phyloP scores from a whole-genome alignment of 2,329 filamentous ascomycete genomes.

The Bipolaris victoriae region DNA sequence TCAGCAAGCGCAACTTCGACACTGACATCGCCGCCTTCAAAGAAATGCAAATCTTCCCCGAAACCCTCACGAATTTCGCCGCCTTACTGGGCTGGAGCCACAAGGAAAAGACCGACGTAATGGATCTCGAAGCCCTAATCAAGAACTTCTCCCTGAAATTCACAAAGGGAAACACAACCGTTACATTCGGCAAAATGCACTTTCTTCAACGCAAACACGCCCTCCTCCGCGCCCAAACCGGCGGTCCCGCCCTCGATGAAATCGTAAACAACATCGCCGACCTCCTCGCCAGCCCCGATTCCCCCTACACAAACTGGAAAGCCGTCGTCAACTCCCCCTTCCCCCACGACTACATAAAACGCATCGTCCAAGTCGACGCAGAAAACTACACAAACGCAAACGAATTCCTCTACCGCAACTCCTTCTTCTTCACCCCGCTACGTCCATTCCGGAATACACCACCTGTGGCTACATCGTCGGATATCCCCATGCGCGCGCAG shows the following conservation, averaged over 20 bases:
- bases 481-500: conserved; percentile 29
- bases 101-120: conserved; percentile 68
- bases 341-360: conserved; percentile 56
- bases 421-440: conserved; percentile 62
- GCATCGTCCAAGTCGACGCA: conserved; percentile 60
- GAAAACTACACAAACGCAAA: conserved; percentile 63
- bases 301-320: conserved; percentile 35
- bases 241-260: conserved; percentile 51
- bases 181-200: conserved; percentile 78
- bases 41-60: conserved; percentile 66
- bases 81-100: conserved; percentile 86
- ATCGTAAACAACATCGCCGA: conserved; percentile 44
- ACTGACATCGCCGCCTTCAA: conserved; percentile 65
- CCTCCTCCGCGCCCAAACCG: conserved; percentile 54
- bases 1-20: conserved; percentile 81
- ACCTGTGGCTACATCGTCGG: conserved; percentile 15
- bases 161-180: conserved; percentile 86
- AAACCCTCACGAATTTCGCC: conserved; percentile 78
- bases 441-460: conserved; percentile 20
- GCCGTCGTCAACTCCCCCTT: conserved; percentile 26
- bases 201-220: conserved; percentile 78
- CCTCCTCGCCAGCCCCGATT: conserved; percentile 38
- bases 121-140: conserved; percentile 73
- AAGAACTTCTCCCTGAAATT: conserved; percentile 83
- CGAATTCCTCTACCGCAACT: conserved; percentile 63